phyloP scores from a whole-genome alignment of 345 rosid genomes.

The Syzygium jambos region DNA sequence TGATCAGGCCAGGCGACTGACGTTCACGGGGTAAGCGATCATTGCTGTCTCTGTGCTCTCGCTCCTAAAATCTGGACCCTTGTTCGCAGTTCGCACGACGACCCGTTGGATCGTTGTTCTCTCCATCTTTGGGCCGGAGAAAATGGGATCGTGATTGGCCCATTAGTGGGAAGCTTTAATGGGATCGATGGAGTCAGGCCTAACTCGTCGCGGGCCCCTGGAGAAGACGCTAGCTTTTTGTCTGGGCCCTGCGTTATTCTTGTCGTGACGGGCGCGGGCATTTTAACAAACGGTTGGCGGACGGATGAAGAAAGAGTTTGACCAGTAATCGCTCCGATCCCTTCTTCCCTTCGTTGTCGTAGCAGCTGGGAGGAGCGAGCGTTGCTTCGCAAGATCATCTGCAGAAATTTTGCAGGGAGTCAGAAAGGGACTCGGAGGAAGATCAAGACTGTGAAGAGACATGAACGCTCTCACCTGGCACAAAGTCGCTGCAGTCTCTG shows the following conservation, averaged over 20 bases:
- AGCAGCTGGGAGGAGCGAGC: neutral
- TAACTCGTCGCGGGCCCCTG: neutral
- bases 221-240: neutral
- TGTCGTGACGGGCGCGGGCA: neutral
- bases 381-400: neutral
- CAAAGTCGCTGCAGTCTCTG: constrained; percentile 84
- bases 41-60: neutral
- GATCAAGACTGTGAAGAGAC: neutral
- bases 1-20: neutral
- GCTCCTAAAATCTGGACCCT: too few species aligned
- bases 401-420: neutral
- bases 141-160: neutral
- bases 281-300: neutral
- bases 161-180: neutral
- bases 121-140: neutral
- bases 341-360: neutral
- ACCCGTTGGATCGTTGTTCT: neutral
- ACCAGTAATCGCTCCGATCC: neutral
- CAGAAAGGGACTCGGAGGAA: neutral
- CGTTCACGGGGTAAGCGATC: neutral
- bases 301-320: neutral
- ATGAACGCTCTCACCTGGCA: constrained; percentile 79
- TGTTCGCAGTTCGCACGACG: neutral
- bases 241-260: neutral
- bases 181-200: neutral